These are phyloP conservation scores for Hypoxylon sp. DNA, from an alignment of 2,329 filamentous ascomycete genomes.

Conservation along the genomic window DNA sequence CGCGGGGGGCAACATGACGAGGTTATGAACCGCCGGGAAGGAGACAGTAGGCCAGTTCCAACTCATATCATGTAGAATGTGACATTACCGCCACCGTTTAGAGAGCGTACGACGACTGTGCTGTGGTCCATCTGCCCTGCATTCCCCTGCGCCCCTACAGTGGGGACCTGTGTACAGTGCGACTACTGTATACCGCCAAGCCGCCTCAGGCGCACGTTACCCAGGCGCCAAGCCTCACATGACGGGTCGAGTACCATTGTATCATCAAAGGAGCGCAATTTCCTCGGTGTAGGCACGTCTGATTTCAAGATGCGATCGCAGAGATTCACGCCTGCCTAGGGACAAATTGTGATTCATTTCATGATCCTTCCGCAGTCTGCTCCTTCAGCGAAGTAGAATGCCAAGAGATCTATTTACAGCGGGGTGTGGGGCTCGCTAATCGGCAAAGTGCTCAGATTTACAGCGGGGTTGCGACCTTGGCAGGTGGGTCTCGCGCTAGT, in stretches of 20 bases:
- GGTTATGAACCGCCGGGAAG: too few relatives aligned
- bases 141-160: too few relatives aligned
- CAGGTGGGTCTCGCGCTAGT: constrained; percentile 15
- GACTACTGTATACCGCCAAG: too few relatives aligned
- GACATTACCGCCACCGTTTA: too few relatives aligned
- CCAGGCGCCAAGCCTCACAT: too few relatives aligned
- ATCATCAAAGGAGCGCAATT: not conserved
- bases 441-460: not conserved
- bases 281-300: not conserved
- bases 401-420: constrained; percentile 18
- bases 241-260: not conserved
- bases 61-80: too few relatives aligned
- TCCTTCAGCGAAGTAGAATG: constrained; percentile 1
- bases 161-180: too few relatives aligned
- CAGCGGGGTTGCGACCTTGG: not conserved
- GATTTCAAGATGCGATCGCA: not conserved
- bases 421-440: not conserved
- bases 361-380: too few relatives aligned
- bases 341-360: not conserved
- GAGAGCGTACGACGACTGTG: too few relatives aligned
- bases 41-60: too few relatives aligned
- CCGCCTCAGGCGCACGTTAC: not conserved
- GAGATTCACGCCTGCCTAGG: not conserved
- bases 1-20: too few relatives aligned
- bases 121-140: too few relatives aligned